These are phyloP conservation scores for Circinella umbellata DNA, from an alignment of 371 early-diverging fungal species.

Conservation along the genomic window DNA sequence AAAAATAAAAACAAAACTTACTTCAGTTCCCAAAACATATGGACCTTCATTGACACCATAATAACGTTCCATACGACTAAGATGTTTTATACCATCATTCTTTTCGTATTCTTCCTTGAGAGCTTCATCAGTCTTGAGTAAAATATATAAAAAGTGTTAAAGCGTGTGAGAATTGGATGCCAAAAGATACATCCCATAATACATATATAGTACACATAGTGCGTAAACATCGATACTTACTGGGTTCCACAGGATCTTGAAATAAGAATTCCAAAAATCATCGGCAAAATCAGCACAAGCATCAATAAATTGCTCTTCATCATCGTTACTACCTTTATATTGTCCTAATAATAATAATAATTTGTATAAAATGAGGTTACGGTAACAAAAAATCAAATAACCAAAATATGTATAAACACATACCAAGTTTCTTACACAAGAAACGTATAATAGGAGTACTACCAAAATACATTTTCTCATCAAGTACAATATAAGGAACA, in stretches of 20 bases:
- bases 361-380: too few species aligned
- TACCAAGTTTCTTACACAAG: constrained; percentile 13
- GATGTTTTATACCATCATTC: neutral
- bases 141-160: too few species aligned
- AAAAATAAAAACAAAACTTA: neutral
- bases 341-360: constrained; percentile 2
- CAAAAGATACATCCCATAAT: too few species aligned
- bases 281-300: constrained; percentile 10
- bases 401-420: too few species aligned
- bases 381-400: too few species aligned
- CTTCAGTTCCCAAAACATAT: constrained; percentile 19
- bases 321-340: constrained; percentile 9
- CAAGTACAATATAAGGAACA: constrained; percentile 10
- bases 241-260: neutral
- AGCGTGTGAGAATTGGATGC: too few species aligned
- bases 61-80: constrained; percentile 10
- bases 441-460: constrained; percentile 14
- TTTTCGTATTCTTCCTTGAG: constrained; percentile 7
- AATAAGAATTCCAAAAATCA: neutral
- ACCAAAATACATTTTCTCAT: constrained; percentile 4
- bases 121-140: neutral
- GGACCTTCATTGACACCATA: constrained; percentile 19
- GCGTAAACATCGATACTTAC: neutral
- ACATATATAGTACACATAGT: too few species aligned
- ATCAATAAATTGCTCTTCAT: constrained; percentile 14